Evolutionary conservation across 352 stramenopile genomes (phyloP).

Genomic region (Globisporangium barbulae): DNA sequence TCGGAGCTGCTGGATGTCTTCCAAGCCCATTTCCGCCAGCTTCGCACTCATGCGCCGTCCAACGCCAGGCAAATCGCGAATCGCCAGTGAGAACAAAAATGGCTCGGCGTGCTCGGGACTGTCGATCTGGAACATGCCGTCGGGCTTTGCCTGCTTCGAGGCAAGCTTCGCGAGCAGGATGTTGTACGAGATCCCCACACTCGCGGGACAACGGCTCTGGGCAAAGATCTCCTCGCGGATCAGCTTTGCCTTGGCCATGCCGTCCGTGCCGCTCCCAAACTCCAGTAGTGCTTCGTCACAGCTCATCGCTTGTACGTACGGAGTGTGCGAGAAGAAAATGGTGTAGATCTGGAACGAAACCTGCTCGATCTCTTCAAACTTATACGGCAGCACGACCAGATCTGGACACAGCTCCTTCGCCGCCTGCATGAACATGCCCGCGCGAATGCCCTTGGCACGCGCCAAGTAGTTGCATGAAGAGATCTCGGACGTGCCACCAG

Average conservation of each 20-base stretch:
- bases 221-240: conserved; percentile 70
- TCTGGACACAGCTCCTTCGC: conserved; percentile 91
- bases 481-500: conserved; percentile 86
- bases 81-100: conserved; percentile 63
- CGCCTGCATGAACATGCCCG: conserved; percentile 93
- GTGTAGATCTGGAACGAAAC: conserved; percentile 92
- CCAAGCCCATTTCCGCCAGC: conserved; percentile 61
- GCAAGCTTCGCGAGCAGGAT: conserved; percentile 93
- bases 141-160: conserved; percentile 92
- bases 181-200: conserved; percentile 92
- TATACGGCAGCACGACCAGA: conserved; percentile 92
- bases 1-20: conserved; percentile 62
- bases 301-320: conserved; percentile 92
- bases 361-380: conserved; percentile 90
- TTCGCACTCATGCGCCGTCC: conserved; percentile 63
- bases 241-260: conserved; percentile 58
- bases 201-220: conserved; percentile 89
- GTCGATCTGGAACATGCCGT: conserved; percentile 78
- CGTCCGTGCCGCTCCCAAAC: conserved; percentile 56
- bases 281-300: conserved; percentile 96
- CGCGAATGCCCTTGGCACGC: conserved; percentile 85
- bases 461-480: conserved; percentile 96
- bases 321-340: conserved; percentile 87
- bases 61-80: conserved; percentile 81
- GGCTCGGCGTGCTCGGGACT: conserved; percentile 37